These are phyloP conservation scores for Typha latifolia DNA, from an alignment of 176 grass and related monocot species.

Conservation along the genomic window DNA sequence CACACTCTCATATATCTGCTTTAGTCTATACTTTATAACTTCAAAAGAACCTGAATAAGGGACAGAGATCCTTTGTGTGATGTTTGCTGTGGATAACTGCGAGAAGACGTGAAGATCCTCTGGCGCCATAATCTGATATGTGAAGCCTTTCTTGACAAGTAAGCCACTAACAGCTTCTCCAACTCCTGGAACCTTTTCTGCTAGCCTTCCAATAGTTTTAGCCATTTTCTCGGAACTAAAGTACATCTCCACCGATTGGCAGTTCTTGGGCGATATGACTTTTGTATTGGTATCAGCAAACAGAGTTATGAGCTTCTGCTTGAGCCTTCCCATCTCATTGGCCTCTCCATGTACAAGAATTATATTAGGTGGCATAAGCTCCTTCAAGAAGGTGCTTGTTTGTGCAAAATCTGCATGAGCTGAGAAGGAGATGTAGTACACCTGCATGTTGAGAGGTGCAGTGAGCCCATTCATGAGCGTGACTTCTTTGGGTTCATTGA, in stretches of 20 bases:
- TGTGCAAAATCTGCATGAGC: conserved; percentile 90
- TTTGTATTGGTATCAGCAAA: conserved; percentile 76
- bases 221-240: conserved; percentile 94
- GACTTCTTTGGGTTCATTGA: conserved; percentile 92
- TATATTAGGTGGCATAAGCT: conserved; percentile 74
- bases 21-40: conserved; percentile 80
- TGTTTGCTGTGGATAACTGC: conserved; percentile 71
- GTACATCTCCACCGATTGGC: conserved; percentile 76
- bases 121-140: conserved; percentile 89
- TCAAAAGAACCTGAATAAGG: conserved; percentile 77
- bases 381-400: conserved; percentile 79
- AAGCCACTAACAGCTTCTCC: conserved; percentile 54
- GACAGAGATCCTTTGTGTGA: conserved; percentile 63
- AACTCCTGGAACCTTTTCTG: conserved; percentile 65
- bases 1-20: conserved; percentile 86
- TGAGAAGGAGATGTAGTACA: conserved; percentile 91
- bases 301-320: conserved; percentile 68
- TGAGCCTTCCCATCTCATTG: conserved; percentile 92
- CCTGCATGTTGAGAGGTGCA: conserved; percentile 86
- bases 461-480: conserved; percentile 78
- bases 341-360: conserved; percentile 95
- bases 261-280: conserved; percentile 78
- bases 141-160: conserved; percentile 91
- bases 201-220: conserved; percentile 74
- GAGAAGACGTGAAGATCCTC: conserved; percentile 89